Percentiles rank a stretch among this genome's conserved stretches.
phyloP scores from a whole-genome alignment of 176 grass and related monocot species.

The Triticum dicoccoides region DNA sequence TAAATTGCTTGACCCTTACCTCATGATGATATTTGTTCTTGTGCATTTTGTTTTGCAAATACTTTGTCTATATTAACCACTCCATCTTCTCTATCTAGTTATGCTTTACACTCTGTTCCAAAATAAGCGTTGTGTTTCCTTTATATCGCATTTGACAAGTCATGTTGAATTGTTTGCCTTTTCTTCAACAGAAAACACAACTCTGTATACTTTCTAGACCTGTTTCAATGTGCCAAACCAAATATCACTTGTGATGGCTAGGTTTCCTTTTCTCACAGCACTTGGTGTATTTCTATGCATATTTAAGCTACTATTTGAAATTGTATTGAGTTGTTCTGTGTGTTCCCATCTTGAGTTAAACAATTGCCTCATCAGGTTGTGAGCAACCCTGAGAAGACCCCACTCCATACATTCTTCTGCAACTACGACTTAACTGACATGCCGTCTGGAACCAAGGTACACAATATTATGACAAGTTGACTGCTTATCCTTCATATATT shows the following conservation, averaged over 20 bases:
- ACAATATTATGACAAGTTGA: not conserved
- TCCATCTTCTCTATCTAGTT: not conserved
- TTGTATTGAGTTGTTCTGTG: not conserved
- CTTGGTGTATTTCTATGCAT: not conserved
- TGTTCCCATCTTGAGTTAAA: not conserved
- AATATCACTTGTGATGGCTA: not conserved
- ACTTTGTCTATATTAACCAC: not conserved
- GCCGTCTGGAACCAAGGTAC: conserved; percentile 94
- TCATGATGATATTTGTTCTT: conserved; percentile 5
- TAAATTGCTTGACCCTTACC: conserved; percentile 22
- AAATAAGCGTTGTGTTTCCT: too few species aligned
- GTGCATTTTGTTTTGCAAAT: not conserved
- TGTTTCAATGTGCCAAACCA: not conserved
- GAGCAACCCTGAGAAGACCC: conserved; percentile 97
- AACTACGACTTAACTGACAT: conserved; percentile 98
- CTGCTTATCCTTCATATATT: not conserved
- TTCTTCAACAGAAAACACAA: not conserved
- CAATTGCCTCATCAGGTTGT: conserved; percentile 60
- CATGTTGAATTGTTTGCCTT: conserved; percentile 11
- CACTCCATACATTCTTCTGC: conserved; percentile 96
- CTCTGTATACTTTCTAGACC: not conserved
- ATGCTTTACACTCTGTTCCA: not conserved
- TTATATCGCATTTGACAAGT: not conserved
- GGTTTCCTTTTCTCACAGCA: not conserved
- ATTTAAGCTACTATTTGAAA: not conserved